phyloP scores from a whole-genome alignment of 169 alveolate genomes.

The Plasmodium gonderi region DNA sequence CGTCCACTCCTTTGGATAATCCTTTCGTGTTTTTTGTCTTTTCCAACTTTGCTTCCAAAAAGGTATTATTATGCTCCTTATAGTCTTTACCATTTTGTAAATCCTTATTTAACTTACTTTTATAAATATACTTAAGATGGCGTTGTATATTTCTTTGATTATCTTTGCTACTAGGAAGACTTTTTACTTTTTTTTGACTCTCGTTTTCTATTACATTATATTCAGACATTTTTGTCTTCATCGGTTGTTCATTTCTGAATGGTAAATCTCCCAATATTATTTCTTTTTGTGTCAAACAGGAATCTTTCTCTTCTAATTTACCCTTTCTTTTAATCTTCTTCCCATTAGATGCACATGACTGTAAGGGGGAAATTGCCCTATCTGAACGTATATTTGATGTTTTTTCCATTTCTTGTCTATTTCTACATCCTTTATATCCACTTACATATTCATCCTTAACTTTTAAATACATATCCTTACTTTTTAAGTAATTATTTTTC shows the following conservation, averaged over 20 bases:
- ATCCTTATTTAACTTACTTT: background rate
- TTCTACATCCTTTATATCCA: background rate
- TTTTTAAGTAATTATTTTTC: slow-evolving; percentile 32
- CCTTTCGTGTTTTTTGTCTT: slow-evolving; percentile 1
- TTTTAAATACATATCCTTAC: slow-evolving; percentile 61
- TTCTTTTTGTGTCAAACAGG: background rate
- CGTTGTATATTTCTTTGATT: background rate
- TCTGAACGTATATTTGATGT: background rate
- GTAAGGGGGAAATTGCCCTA: background rate
- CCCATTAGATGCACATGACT: background rate
- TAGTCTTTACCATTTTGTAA: background rate
- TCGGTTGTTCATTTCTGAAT: background rate
- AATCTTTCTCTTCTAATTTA: background rate
- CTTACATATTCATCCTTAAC: slow-evolving; percentile 2
- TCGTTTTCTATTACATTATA: background rate
- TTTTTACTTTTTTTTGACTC: background rate
- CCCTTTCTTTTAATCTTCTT: background rate
- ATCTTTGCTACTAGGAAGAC: background rate
- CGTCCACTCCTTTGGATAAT: background rate
- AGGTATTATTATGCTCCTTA: background rate
- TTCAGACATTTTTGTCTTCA: background rate
- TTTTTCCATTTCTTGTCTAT: background rate
- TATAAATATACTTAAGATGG: background rate
- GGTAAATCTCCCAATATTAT: background rate
- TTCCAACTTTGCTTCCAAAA: background rate